A percentile compares a stretch with the other conserved stretches of the same genome.
Evolutionary conservation across 2,329 filamentous ascomycete genomes (phyloP).

Genomic region (Botrytis medusae): DNA sequence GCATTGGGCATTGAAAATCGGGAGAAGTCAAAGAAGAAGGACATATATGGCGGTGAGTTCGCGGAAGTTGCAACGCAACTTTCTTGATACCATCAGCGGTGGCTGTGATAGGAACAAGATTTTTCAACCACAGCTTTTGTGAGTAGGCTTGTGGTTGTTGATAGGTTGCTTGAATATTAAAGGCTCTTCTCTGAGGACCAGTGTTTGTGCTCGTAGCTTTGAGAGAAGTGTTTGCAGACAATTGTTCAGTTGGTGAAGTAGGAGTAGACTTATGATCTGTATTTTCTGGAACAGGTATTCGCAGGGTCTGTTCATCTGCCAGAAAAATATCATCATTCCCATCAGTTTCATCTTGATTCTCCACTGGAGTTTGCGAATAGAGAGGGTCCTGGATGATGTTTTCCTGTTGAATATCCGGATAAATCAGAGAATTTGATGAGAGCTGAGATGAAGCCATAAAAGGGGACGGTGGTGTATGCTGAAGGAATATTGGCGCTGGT

Average conservation of each 20-base stretch:
- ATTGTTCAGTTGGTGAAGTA: background rate
- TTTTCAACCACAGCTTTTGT: background rate
- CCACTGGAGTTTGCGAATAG: background rate
- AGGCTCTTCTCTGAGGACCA: background rate
- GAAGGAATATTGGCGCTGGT: background rate
- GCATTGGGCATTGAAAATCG: background rate
- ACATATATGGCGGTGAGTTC: constrained; percentile 9
- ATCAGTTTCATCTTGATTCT: background rate
- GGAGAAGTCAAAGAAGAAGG: constrained; percentile 1
- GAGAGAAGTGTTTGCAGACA: background rate
- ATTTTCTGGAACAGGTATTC: constrained; percentile 6
- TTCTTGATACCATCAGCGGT: background rate
- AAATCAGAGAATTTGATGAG: background rate
- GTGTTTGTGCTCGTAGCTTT: constrained; percentile 9
- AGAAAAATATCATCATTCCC: background rate
- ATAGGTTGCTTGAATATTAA: background rate
- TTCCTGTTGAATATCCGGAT: background rate
- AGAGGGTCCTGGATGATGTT: background rate
- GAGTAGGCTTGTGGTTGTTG: background rate
- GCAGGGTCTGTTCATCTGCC: background rate
- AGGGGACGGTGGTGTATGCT: background rate
- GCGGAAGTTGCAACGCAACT: background rate
- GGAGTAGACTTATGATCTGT: constrained; percentile 10
- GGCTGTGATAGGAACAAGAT: background rate
- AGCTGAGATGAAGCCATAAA: background rate